A percentile compares a stretch with the other conserved stretches of the same genome.
Conservation (phyloP, 108 stramenopile genomes). For the Conticribra guillardii region DNA sequence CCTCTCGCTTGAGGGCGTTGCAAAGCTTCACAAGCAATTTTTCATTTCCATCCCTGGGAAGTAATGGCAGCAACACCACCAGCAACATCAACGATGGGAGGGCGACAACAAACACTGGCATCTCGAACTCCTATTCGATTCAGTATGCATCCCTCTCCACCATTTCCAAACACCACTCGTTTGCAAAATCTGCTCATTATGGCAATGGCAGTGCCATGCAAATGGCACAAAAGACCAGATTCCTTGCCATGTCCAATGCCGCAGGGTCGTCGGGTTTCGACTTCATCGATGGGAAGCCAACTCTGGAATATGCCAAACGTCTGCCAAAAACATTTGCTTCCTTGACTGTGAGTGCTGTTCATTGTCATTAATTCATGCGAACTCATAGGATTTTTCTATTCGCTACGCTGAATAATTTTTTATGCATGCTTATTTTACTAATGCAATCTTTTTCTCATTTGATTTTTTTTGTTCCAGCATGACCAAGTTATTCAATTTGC, state of each 20-base stretch:
- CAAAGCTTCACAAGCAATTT: not conserved
- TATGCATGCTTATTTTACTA: not conserved
- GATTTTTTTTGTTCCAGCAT: not conserved
- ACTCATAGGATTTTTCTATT: not conserved
- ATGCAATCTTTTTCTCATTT: not conserved
- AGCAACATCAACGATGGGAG: not conserved
- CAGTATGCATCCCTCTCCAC: conserved; percentile 9
- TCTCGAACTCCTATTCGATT: not conserved
- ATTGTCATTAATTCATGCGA: not conserved
- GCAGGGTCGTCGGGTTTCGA: conserved; percentile 8
- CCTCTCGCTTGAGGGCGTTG: conserved; percentile 3
- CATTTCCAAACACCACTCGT: not conserved
- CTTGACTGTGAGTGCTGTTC: conserved; percentile 20
- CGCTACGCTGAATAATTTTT: not conserved
- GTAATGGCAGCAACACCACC: not conserved
- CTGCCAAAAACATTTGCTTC: conserved; percentile 38
- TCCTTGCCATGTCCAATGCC: conserved; percentile 1
- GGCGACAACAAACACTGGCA: not conserved
- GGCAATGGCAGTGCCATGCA: not conserved
- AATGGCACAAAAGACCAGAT: not conserved
- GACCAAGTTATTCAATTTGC: conserved; percentile 41
- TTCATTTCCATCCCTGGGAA: not conserved
- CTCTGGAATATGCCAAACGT: conserved; percentile 30
- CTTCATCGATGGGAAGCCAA: conserved; percentile 40
- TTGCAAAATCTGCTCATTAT: not conserved